Conservation (phyloP, 2,329 filamentous ascomycete genomes). For the Monosporascus sp. region DNA sequence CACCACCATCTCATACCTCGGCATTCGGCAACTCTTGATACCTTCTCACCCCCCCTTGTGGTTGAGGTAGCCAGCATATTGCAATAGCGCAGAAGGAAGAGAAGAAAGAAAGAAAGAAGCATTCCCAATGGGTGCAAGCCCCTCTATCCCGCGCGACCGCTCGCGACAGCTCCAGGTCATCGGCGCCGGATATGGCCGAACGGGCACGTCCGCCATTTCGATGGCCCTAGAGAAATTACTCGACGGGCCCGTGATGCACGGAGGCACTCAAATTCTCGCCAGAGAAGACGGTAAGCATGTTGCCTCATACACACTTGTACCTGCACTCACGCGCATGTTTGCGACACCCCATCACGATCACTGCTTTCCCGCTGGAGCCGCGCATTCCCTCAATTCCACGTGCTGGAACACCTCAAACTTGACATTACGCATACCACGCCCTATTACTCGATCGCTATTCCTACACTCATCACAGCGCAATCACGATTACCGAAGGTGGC, state of each 20-base stretch:
- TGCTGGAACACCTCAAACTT: no score
- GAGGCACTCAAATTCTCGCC: conserved; percentile 34
- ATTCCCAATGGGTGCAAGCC: conserved; percentile 10
- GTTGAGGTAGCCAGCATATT: neutral
- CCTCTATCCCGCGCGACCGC: conserved; percentile 26
- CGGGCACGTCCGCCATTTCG: conserved; percentile 45
- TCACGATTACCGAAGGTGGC: neutral
- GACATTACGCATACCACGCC: no score
- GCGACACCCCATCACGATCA: neutral
- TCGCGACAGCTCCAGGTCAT: conserved; percentile 34
- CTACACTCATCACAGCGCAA: neutral
- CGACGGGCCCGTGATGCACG: conserved; percentile 43
- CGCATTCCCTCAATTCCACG: no score
- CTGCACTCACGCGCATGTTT: neutral
- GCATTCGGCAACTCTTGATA: no score
- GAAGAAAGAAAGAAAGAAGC: neutral
- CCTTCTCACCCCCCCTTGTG: no score
- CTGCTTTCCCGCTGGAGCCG: neutral
- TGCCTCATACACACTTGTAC: neutral
- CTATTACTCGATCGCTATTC: neutral
- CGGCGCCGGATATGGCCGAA: conserved; percentile 38
- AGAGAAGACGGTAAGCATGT: conserved; percentile 28
- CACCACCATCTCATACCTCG: no score
- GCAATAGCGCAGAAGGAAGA: neutral
- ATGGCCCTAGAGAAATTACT: conserved; percentile 42